Percentiles rank a stretch among this genome's conserved stretches.
These are phyloP conservation scores for Yarrowia yakushimensis DNA, from an alignment of 805 yeast genomes.

Conservation along the genomic window DNA sequence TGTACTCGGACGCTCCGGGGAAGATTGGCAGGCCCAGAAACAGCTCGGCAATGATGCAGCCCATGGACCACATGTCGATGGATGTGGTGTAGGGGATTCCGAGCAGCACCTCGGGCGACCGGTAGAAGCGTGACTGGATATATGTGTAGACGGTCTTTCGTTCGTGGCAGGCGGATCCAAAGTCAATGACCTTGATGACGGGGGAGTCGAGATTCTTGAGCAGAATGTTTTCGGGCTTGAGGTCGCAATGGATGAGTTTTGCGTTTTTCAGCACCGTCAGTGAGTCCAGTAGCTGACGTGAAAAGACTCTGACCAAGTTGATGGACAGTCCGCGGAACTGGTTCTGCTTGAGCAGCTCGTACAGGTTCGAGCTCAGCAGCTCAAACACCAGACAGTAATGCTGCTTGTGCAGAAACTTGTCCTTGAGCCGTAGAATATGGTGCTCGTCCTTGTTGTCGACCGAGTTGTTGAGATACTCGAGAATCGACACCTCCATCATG, in stretches of 20 bases:
- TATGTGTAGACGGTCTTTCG: conserved; percentile 85
- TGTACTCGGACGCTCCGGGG: conserved; percentile 93
- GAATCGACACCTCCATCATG: conserved; percentile 78
- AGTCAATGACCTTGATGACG: conserved; percentile 87
- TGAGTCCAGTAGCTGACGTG: conserved; percentile 78
- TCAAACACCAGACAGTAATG: conserved; percentile 94
- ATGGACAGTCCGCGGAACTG: conserved; percentile 87
- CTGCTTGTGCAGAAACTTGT: conserved; percentile 85
- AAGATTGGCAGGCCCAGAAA: conserved; percentile 88
- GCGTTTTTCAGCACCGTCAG: conserved; percentile 75
- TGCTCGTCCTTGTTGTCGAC: conserved; percentile 68
- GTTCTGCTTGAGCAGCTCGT: conserved; percentile 87
- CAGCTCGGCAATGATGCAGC: conserved; percentile 86
- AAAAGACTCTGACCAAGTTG: conserved; percentile 69
- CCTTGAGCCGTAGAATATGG: conserved; percentile 73
- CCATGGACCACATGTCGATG: conserved; percentile 97
- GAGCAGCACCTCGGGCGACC: conserved; percentile 90
- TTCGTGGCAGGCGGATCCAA: conserved; percentile 93
- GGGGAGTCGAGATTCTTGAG: conserved; percentile 77
- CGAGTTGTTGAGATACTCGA: conserved; percentile 73
- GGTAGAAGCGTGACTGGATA: conserved; percentile 86
- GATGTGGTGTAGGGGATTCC: conserved; percentile 91
- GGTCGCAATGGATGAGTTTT: conserved; percentile 89
- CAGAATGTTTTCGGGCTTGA: conserved; percentile 93
- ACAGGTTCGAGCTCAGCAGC: conserved; percentile 77